phyloP scores from a whole-genome alignment of 768 basidiomycete genomes.

The Tephrocybe sp. region DNA sequence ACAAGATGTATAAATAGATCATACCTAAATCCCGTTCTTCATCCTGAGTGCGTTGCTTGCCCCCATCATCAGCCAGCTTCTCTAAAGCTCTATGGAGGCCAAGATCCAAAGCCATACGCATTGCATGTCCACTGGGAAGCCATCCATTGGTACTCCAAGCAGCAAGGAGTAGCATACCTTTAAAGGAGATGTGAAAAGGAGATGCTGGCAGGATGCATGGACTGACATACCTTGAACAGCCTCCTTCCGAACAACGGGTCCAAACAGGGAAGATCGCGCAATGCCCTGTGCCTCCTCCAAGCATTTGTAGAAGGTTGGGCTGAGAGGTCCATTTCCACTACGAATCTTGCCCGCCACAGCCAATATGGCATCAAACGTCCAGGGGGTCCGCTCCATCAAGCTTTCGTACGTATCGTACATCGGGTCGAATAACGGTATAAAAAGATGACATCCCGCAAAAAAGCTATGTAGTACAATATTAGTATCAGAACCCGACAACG shows the following conservation, averaged over 20 bases:
- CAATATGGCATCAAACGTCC: conserved; percentile 93
- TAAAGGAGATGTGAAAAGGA: conserved; percentile 15
- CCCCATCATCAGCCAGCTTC: conserved; percentile 77
- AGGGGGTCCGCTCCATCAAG: conserved; percentile 89
- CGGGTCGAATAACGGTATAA: conserved; percentile 94
- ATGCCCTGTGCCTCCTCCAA: conserved; percentile 96
- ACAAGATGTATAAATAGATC: conserved; percentile 18
- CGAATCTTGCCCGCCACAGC: conserved; percentile 92
- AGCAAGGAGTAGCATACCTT: conserved; percentile 88
- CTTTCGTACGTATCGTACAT: conserved; percentile 92
- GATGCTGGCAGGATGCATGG: conserved; percentile 15
- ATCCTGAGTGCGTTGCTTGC: conserved; percentile 71
- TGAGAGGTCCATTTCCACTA: conserved; percentile 84
- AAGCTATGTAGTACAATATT: conserved; percentile 59
- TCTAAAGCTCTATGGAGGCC: conserved; percentile 91
- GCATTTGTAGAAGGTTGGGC: conserved; percentile 85
- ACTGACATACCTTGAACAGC: conserved; percentile 77
- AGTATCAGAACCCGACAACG: conserved; percentile 34
- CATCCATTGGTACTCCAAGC: conserved; percentile 96
- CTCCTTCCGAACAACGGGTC: conserved; percentile 92
- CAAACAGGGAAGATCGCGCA: conserved; percentile 90
- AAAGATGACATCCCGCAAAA: conserved; percentile 94
- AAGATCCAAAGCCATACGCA: conserved; percentile 94
- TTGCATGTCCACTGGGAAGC: conserved; percentile 93
- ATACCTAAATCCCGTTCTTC: conserved; percentile 88